Percentiles rank a stretch among this genome's conserved stretches.
phyloP scores from a whole-genome alignment of 495 filamentous ascomycete genomes.

The Astrocystis sublimbata region DNA sequence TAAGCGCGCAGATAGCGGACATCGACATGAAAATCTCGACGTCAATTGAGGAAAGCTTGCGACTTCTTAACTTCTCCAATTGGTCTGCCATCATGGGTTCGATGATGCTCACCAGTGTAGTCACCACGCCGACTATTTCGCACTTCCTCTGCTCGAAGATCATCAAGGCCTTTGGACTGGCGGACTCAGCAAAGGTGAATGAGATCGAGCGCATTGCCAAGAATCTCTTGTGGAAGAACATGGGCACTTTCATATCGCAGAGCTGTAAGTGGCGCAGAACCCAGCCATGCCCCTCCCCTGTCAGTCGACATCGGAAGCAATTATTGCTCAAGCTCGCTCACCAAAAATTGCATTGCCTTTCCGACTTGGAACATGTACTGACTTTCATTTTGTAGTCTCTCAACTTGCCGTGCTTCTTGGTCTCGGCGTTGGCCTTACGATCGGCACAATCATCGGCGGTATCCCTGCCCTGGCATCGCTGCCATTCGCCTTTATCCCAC shows the following conservation, averaged over 20 bases:
- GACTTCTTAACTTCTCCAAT: constrained; percentile 18
- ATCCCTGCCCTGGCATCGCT: constrained; percentile 18
- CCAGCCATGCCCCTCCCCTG: background rate
- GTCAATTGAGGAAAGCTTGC: constrained; percentile 18
- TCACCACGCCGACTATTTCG: constrained; percentile 18
- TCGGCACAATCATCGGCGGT: constrained; percentile 17
- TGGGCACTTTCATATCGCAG: constrained; percentile 18
- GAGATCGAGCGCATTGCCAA: constrained; percentile 17
- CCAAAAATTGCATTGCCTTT: background rate
- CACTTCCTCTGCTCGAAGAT: constrained; percentile 22
- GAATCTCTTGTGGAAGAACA: constrained; percentile 18
- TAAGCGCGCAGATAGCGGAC: constrained; percentile 20
- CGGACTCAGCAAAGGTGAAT: constrained; percentile 17
- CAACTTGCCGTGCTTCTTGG: constrained; percentile 16
- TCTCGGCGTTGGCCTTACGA: constrained; percentile 14
- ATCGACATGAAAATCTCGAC: constrained; percentile 18
- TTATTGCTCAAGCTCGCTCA: background rate
- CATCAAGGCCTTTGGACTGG: constrained; percentile 17
- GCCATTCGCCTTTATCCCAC: constrained; percentile 21
- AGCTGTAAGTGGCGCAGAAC: constrained; percentile 11
- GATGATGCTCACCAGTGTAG: constrained; percentile 19
- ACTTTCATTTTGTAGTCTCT: constrained; percentile 2
- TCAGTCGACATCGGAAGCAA: background rate
- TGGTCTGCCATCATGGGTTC: constrained; percentile 20
- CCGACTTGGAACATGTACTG: background rate